Evolutionary conservation across 768 basidiomycete genomes (phyloP).

Genomic region (Suillus paluster): DNA sequence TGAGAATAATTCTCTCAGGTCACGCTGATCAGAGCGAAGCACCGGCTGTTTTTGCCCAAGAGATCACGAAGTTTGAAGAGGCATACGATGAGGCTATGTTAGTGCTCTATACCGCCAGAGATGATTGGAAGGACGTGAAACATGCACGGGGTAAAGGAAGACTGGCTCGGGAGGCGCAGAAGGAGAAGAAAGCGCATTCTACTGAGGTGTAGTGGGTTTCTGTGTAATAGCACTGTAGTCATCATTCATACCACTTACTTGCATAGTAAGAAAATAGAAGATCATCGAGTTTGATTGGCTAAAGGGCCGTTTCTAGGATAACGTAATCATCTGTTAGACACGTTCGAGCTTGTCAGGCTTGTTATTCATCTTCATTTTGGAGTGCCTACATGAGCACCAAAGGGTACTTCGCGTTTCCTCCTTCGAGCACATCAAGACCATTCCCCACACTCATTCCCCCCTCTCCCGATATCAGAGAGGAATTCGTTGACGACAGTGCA

Average conservation of each 20-base stretch:
- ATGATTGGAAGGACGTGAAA: constrained; percentile 69
- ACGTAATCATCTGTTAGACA: not conserved
- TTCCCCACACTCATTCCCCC: constrained; percentile 1
- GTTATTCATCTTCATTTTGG: not conserved
- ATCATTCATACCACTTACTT: not conserved
- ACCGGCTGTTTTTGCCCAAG: constrained; percentile 40
- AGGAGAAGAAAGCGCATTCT: constrained; percentile 7
- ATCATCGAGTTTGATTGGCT: not conserved
- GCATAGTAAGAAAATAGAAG: not conserved
- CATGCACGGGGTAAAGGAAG: constrained; percentile 76
- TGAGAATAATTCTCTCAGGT: constrained; percentile 45
- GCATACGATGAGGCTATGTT: constrained; percentile 53
- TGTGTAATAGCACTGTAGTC: not conserved
- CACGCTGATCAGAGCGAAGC: constrained; percentile 1
- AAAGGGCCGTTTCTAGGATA: not conserved
- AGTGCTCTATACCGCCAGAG: constrained; percentile 56
- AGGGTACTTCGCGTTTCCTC: constrained; percentile 9
- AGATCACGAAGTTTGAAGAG: constrained; percentile 54
- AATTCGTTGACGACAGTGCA: not conserved
- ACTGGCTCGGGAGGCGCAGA: constrained; percentile 60
- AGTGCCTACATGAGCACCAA: constrained; percentile 2
- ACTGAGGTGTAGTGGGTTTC: not conserved
- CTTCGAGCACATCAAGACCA: not conserved
- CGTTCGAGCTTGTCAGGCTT: not conserved
- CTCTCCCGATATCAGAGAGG: not conserved